These are phyloP conservation scores for Fonsecaea monophora DNA, from an alignment of 2,329 filamentous ascomycete genomes.

Conservation along the genomic window DNA sequence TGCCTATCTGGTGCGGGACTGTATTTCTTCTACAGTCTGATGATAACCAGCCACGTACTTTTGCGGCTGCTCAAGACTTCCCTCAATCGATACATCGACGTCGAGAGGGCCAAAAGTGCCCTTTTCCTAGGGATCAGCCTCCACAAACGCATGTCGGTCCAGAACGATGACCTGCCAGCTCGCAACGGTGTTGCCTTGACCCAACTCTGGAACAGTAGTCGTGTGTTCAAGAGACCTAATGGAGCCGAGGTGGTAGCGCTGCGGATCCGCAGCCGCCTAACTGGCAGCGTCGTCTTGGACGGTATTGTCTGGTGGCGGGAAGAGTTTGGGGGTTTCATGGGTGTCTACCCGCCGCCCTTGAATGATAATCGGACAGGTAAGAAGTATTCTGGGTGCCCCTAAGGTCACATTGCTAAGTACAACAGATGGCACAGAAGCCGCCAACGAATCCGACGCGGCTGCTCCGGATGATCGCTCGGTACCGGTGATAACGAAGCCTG, in stretches of 20 bases:
- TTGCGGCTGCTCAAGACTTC: slow-evolving; percentile 50
- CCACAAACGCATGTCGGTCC: slow-evolving; percentile 48
- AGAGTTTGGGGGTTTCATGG: slow-evolving; percentile 44
- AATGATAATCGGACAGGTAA: slow-evolving; percentile 27
- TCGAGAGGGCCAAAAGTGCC: slow-evolving; percentile 44
- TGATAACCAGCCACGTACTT: slow-evolving; percentile 45
- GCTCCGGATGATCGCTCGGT: slow-evolving; percentile 9
- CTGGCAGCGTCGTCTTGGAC: slow-evolving; percentile 49
- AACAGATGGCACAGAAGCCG: slow-evolving; percentile 15
- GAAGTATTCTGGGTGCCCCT: background rate
- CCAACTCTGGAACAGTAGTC: slow-evolving; percentile 51
- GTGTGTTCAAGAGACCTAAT: slow-evolving; percentile 49
- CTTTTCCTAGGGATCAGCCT: slow-evolving; percentile 50
- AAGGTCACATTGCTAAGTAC: slow-evolving; percentile 12
- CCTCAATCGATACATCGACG: slow-evolving; percentile 44
- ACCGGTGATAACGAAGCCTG: slow-evolving; percentile 14
- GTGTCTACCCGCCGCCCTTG: slow-evolving; percentile 33
- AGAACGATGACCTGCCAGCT: slow-evolving; percentile 46
- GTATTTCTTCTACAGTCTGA: slow-evolving; percentile 43
- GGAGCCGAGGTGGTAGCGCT: slow-evolving; percentile 46
- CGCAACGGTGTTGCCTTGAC: slow-evolving; percentile 47
- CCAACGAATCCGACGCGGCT: slow-evolving; percentile 3
- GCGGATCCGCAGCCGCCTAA: slow-evolving; percentile 50
- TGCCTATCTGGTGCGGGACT: slow-evolving; percentile 28
- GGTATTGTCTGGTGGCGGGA: slow-evolving; percentile 54